Evolutionary conservation across 805 yeast species (phyloP), one percentile per base, ranked within the genome.

Genomic region (Candida insectorum): DNA sequence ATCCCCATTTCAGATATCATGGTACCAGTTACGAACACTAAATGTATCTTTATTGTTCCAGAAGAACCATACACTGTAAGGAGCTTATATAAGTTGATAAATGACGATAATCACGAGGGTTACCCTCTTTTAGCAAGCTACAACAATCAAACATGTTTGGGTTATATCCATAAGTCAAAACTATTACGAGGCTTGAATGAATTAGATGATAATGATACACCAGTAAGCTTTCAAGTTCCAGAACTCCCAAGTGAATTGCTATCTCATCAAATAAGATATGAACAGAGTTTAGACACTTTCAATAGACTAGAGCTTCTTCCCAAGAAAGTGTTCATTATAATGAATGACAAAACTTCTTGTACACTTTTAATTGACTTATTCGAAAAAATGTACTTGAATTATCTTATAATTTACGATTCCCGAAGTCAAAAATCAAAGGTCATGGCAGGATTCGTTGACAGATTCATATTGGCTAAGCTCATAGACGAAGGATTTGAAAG

Each of bases 21-120:
- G 70, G 49, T 56, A 0, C 64, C 69, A 1, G 30, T 52, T 2
- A 27, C 36, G 2, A 34, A 35, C 11, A 49, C 58, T n/a, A 58
- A 56, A 26, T 58, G 60, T 31, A 35, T 66, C 10, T 42, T 43
- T 29, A 40, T 64, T 15, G 33, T 47, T 18, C 56, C 58, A 0
- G 48, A 39, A 2, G 33, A 28, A 6, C 58, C 59, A 1, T 55
- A 63, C 26, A 52, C 60, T 3, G 26, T 36, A 1, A 37, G 44
- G 4, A 26, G 37, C 2, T 34, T 66, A 16, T 31, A 41, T 24
- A 37, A 31, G 1, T 56, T 53, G 31, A 26, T 54, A 11, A 40
- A 49, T 12, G 60, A 58, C 19, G 69, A 65, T 31, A 41, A 40
- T 25, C 70, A 66, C 37, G 71, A 66, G 35, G 71, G 71, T 2